These are phyloP conservation scores for Beverwykella pulmonaria DNA, from an alignment of 495 filamentous ascomycete species.

Conservation along the genomic window DNA sequence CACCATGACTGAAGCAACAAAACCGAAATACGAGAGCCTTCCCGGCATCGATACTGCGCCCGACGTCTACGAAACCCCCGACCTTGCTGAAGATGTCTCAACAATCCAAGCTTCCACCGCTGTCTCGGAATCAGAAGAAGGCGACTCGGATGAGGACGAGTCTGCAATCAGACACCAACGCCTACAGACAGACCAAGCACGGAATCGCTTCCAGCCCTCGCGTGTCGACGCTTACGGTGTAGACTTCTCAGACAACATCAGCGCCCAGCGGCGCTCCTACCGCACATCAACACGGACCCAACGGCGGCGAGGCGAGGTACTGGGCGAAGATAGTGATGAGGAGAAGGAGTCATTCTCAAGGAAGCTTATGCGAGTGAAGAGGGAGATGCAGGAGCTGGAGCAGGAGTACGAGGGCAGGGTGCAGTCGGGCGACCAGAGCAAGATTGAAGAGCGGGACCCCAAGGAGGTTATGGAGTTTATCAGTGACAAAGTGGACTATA, in stretches of 20 bases:
- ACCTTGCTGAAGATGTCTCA: slow-evolving; percentile 82
- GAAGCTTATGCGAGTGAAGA: slow-evolving; percentile 64
- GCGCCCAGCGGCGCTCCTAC: slow-evolving; percentile 77
- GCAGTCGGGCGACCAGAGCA: slow-evolving; percentile 33
- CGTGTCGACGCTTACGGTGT: slow-evolving; percentile 72
- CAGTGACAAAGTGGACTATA: slow-evolving; percentile 36
- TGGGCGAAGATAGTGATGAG: slow-evolving; percentile 58
- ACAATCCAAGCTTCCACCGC: slow-evolving; percentile 70
- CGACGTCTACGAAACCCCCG: slow-evolving; percentile 94
- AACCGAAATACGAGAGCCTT: slow-evolving; percentile 33
- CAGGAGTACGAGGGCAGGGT: slow-evolving; percentile 36
- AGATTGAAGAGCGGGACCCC: slow-evolving; percentile 30
- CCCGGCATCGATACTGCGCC: slow-evolving; percentile 75
- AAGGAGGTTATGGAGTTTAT: slow-evolving; percentile 34
- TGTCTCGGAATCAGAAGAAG: slow-evolving; percentile 56
- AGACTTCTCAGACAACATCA: slow-evolving; percentile 82
- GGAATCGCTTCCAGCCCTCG: slow-evolving; percentile 75
- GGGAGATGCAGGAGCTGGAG: slow-evolving; percentile 48
- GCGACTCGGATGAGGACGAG: slow-evolving; percentile 51
- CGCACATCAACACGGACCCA: slow-evolving; percentile 61
- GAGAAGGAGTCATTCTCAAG: slow-evolving; percentile 69
- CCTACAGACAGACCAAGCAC: slow-evolving; percentile 74
- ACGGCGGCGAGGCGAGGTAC: slow-evolving; percentile 62
- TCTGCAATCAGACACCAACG: slow-evolving; percentile 71
- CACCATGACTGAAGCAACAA: slow-evolving; percentile 27